These are phyloP conservation scores for Backusella psychrophila DNA, from an alignment of 192 early-diverging fungal species.

Conservation along the genomic window DNA sequence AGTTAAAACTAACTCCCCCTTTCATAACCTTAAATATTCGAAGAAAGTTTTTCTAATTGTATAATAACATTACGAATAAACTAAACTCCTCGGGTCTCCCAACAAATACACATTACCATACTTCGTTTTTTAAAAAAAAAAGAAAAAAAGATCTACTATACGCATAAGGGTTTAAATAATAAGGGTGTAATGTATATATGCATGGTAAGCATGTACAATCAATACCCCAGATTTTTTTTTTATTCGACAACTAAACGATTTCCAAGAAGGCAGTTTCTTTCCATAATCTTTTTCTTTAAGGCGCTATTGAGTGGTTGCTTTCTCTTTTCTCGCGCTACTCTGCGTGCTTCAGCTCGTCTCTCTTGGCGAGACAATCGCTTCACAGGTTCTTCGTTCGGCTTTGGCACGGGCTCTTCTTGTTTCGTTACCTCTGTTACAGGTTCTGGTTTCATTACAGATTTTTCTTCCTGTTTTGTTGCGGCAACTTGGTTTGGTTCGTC, in stretches of 20 bases:
- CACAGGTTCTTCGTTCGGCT: background rate
- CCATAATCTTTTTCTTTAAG: background rate
- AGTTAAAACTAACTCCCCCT: background rate
- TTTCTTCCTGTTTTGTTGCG: too few species aligned
- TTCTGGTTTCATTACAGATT: too few species aligned
- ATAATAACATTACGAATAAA: background rate
- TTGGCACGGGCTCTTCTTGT: background rate
- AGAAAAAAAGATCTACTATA: background rate
- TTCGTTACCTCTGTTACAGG: background rate
- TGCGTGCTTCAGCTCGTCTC: constrained; percentile 4
- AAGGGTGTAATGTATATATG: background rate
- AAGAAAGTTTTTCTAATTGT: background rate
- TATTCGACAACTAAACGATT: background rate
- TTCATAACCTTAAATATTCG: background rate
- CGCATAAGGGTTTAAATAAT: background rate
- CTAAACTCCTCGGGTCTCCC: background rate
- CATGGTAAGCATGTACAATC: background rate
- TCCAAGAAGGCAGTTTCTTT: background rate
- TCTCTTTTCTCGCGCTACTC: constrained; percentile 1
- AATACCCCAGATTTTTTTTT: background rate
- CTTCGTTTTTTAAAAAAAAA: background rate
- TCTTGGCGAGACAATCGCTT: constrained; percentile 20
- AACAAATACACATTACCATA: background rate
- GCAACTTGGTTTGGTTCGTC: too few species aligned
- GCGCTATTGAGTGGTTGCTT: background rate